phyloP scores from a whole-genome alignment of 208 protist genomes.

The Zelonia costaricensis region DNA sequence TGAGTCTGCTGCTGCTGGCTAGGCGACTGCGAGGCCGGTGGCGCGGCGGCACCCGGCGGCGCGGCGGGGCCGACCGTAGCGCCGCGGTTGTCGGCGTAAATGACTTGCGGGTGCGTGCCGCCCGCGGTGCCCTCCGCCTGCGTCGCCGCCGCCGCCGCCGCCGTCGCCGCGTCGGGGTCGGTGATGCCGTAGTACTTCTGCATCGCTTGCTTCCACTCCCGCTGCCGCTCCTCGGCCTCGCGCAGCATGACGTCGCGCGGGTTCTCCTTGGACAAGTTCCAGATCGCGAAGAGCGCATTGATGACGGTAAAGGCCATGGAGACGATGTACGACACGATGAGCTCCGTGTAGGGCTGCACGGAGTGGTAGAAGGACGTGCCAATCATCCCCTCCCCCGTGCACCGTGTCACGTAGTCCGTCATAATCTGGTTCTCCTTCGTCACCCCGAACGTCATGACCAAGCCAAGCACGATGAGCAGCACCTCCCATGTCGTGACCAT shows the following conservation, averaged over 20 bases:
- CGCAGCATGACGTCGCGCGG: slow-evolving; percentile 53
- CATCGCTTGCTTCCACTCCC: slow-evolving; percentile 31
- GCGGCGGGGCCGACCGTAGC: not conserved
- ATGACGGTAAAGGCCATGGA: slow-evolving; percentile 42
- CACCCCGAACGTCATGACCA: slow-evolving; percentile 48
- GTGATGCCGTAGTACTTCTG: slow-evolving; percentile 17
- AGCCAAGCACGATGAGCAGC: slow-evolving; percentile 52
- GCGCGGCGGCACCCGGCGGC: not conserved
- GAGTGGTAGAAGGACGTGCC: slow-evolving; percentile 36
- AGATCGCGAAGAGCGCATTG: slow-evolving; percentile 52
- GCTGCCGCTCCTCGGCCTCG: slow-evolving; percentile 32
- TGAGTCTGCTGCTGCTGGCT: not conserved
- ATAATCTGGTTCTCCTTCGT: slow-evolving; percentile 55
- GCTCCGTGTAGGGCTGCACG: slow-evolving; percentile 56
- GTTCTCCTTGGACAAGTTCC: slow-evolving; percentile 56
- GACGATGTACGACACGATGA: slow-evolving; percentile 68
- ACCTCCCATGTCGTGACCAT: slow-evolving; percentile 79
- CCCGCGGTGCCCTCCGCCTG: not conserved
- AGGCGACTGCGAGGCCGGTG: too few species aligned
- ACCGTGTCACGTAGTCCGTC: slow-evolving; percentile 59
- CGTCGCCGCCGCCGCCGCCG: not conserved
- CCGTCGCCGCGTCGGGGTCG: slow-evolving; percentile 1
- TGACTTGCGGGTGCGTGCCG: slow-evolving; percentile 9
- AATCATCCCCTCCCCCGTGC: not conserved
- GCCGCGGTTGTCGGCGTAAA: slow-evolving; percentile 18